Conservation (phyloP, 1,139 yeast species). For the Hemisphaericaspora xylofermentans region DNA sequence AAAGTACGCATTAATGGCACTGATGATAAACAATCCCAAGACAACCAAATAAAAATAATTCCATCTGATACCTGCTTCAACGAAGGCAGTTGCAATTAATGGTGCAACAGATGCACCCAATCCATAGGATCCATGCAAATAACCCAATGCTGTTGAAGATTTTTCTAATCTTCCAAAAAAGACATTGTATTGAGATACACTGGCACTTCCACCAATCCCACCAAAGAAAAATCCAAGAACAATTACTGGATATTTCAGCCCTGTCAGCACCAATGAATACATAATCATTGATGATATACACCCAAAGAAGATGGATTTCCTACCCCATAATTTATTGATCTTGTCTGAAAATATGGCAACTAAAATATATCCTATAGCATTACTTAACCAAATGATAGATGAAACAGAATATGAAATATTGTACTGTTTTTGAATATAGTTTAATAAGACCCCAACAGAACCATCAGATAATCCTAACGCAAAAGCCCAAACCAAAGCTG, state of each 20-base stretch:
- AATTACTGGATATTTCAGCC: constrained; percentile 37
- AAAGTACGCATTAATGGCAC: constrained; percentile 25
- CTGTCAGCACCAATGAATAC: constrained; percentile 42
- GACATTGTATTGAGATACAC: constrained; percentile 57
- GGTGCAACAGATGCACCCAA: constrained; percentile 65
- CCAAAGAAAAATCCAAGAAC: constrained; percentile 57
- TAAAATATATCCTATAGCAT: constrained; percentile 44
- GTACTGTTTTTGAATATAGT: constrained; percentile 40
- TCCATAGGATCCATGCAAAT: constrained; percentile 61
- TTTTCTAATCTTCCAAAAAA: constrained; percentile 51
- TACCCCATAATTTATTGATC: constrained; percentile 42
- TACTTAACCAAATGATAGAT: constrained; percentile 46
- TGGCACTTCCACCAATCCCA: constrained; percentile 59
- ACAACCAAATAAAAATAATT: constrained; percentile 51
- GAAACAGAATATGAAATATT: constrained; percentile 37
- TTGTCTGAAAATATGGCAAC: constrained; percentile 41
- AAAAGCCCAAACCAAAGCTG: constrained; percentile 43
- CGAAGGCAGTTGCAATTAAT: constrained; percentile 54
- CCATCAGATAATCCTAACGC: constrained; percentile 42
- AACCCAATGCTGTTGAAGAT: constrained; percentile 50
- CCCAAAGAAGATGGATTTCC: constrained; percentile 32
- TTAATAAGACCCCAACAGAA: constrained; percentile 49
- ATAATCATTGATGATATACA: constrained; percentile 22
- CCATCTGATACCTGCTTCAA: constrained; percentile 51
- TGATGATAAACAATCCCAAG: constrained; percentile 35